Percentiles rank a stretch among this genome's conserved stretches.
Conservation (phyloP, 345 rosid species). For the Murraya paniculata region DNA sequence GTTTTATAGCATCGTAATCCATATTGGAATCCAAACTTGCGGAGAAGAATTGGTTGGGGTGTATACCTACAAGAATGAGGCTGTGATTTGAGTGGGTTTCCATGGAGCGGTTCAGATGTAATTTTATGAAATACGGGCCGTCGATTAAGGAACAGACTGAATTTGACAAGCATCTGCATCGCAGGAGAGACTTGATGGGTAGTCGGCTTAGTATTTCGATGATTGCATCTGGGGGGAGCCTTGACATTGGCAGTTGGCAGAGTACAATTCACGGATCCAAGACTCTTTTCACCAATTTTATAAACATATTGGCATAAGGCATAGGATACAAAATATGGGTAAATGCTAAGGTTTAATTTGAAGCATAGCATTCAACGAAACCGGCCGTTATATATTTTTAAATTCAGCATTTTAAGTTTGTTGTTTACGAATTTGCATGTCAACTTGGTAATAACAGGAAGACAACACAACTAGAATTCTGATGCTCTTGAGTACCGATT, state of each 20-base stretch:
- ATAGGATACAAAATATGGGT: too few relatives aligned
- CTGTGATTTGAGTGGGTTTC: not conserved
- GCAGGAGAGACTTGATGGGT: not conserved
- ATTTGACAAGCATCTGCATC: not conserved
- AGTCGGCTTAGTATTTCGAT: not conserved
- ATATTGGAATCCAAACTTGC: not conserved
- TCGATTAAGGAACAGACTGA: not conserved
- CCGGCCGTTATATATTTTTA: too few relatives aligned
- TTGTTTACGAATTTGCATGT: too few relatives aligned
- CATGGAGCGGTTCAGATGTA: not conserved
- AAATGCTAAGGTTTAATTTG: too few relatives aligned
- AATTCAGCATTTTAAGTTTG: too few relatives aligned
- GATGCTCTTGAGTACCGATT: too few relatives aligned
- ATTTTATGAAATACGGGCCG: not conserved
- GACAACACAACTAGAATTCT: too few relatives aligned
- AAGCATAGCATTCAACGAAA: not conserved
- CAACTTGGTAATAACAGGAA: too few relatives aligned
- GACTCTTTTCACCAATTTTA: too few relatives aligned
- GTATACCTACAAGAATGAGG: not conserved
- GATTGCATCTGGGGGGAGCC: not conserved
- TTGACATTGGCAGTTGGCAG: not conserved
- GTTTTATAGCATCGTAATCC: not conserved
- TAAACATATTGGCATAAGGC: too few relatives aligned
- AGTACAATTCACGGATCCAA: not conserved
- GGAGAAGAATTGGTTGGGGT: not conserved